Evolutionary conservation across 805 yeast species (phyloP), one percentile per base, ranked within the genome.

Genomic region (Ascoidea asiatica): DNA sequence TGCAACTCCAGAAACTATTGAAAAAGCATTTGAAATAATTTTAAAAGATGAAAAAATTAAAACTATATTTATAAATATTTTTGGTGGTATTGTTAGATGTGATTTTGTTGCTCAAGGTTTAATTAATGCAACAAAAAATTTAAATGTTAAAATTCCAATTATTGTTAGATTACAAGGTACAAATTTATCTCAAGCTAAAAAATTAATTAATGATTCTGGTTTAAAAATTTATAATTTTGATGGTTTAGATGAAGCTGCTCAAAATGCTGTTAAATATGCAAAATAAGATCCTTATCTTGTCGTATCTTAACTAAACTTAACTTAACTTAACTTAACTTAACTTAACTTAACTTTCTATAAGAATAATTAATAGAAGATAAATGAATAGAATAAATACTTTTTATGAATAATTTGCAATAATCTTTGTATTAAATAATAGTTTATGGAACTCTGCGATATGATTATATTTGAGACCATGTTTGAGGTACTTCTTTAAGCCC

Each of bases 41-140:
- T 72, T 94, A 61, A 75, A 92, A 48, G 97, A 92, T 71, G 68
- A 77, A 60, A 77, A 79, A 58, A 97, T 92, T 54, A 78, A 84
- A 58, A 95, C 96, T 62, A 92, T 92, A 64, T 90, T 92, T 57
- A 97, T 92, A 61, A 92, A 92, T 78, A 92, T 92, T 60, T 92
- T 92, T 60, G 99, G 99, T 65, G 98, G 99, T 73, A 92, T 92
- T 57, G 98, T 92, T 57, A 87, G 99, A 76, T 92, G 98, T 71
- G 99, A 92, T 70, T 87, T 79, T 71, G 97, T 92, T 52, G 99
- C 99, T 58, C 80, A 81, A 70, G 99, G 99, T 68, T 77, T 92
- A 63, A 89, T 92, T 58, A 85, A 89, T 53, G 96, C 96, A 44
- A 79, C 97, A 53, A 87, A 87, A 70, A 83, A 82, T 72, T 78